Conservation (phyloP, 768 basidiomycete species). For the Termitomyces sp. region DNA sequence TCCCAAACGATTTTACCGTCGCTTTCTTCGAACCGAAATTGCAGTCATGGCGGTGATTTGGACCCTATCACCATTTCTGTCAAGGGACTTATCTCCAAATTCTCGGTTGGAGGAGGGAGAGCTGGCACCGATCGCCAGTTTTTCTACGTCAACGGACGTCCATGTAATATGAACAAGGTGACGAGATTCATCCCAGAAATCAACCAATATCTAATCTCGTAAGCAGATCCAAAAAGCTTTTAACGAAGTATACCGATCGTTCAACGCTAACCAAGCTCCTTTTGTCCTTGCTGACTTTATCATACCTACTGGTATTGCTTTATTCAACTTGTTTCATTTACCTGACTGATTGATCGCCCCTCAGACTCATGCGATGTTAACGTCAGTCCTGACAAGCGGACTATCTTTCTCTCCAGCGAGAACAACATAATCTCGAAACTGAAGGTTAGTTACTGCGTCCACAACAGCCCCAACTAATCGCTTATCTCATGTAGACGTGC, state of each 20-base stretch:
- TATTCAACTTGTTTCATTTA: not conserved
- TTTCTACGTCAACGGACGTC: constrained; percentile 89
- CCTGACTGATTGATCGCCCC: not conserved
- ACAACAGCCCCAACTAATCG: too few species aligned
- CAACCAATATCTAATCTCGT: not conserved
- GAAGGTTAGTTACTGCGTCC: constrained; percentile 29
- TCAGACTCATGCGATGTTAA: constrained; percentile 87
- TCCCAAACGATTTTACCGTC: not conserved
- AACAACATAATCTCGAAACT: constrained; percentile 69
- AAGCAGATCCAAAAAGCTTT: constrained; percentile 77
- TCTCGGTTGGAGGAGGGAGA: constrained; percentile 68
- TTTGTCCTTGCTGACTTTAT: constrained; percentile 81
- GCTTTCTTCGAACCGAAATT: not conserved
- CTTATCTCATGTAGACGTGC: constrained; percentile 40
- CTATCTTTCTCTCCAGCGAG: constrained; percentile 88
- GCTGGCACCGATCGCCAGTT: constrained; percentile 84
- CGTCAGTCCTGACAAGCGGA: constrained; percentile 95
- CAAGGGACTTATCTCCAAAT: constrained; percentile 81
- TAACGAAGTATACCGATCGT: constrained; percentile 89
- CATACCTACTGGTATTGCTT: constrained; percentile 65
- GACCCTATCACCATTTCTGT: constrained; percentile 44
- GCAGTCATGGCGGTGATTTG: constrained; percentile 11
- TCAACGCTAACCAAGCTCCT: constrained; percentile 67
- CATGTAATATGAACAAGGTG: constrained; percentile 77
- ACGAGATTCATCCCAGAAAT: not conserved